These are phyloP conservation scores for Asclepias syriaca DNA, from an alignment of 257 asterid genomes.

Conservation along the genomic window DNA sequence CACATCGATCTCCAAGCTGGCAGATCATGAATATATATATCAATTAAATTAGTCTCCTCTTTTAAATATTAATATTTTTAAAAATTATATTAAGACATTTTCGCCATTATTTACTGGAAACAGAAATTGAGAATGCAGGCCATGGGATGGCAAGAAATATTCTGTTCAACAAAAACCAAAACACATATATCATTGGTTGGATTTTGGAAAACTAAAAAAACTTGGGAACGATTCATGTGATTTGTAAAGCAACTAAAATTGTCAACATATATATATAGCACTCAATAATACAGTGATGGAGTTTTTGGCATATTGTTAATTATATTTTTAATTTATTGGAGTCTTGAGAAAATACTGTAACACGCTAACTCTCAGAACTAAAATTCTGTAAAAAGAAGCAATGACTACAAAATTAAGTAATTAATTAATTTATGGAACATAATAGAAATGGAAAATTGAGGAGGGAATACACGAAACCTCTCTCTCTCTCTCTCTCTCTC, in stretches of 20 bases:
- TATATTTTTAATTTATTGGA: no score
- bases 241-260: no score
- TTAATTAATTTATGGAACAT: no score
- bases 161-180: background rate
- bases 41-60: no score
- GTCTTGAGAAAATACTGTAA: background rate
- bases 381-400: background rate
- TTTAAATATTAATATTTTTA: no score
- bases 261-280: no score
- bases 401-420: background rate
- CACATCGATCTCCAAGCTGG: background rate
- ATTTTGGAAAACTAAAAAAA: background rate
- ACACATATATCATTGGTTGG: background rate
- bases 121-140: background rate
- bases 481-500: no score
- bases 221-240: no score
- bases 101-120: background rate
- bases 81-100: no score
- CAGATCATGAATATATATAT: background rate
- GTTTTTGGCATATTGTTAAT: no score
- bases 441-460: constrained; percentile 5
- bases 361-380: background rate
- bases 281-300: no score
- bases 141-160: constrained; percentile 2
- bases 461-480: constrained; percentile 14